phyloP scores from a whole-genome alignment of 139 green algal species.

The Pycnococcus provasolii region DNA sequence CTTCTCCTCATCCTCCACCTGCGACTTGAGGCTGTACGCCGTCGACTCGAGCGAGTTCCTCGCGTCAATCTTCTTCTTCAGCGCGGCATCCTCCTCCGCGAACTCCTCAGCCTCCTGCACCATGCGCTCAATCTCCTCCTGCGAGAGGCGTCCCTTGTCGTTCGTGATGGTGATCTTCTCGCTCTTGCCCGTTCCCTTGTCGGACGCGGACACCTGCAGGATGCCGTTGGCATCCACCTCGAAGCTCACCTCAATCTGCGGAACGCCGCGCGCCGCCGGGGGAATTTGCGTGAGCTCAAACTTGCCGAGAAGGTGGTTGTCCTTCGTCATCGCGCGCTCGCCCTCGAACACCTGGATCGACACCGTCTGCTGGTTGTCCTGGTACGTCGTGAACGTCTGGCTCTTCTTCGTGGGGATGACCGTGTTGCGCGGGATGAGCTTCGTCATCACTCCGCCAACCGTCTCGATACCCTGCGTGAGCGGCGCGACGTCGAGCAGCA shows the following conservation, averaged over 20 bases:
- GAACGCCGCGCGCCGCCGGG: slow-evolving; percentile 35
- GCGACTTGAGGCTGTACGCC: slow-evolving; percentile 66
- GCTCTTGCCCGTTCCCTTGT: slow-evolving; percentile 60
- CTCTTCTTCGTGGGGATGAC: slow-evolving; percentile 93
- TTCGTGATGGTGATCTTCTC: slow-evolving; percentile 78
- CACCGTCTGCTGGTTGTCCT: slow-evolving; percentile 79
- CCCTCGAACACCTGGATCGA: slow-evolving; percentile 53
- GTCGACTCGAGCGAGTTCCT: slow-evolving; percentile 69
- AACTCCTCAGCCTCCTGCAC: slow-evolving; percentile 50
- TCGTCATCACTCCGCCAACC: slow-evolving; percentile 50
- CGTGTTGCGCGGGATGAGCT: slow-evolving; percentile 50
- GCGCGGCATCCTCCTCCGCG: slow-evolving; percentile 43
- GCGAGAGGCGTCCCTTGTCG: slow-evolving; percentile 43
- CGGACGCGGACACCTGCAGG: slow-evolving; percentile 45
- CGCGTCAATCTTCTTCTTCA: slow-evolving; percentile 51
- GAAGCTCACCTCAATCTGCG: slow-evolving; percentile 53
- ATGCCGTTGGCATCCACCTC: slow-evolving; percentile 53
- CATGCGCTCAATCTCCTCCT: slow-evolving; percentile 53
- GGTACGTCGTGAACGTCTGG: slow-evolving; percentile 97
- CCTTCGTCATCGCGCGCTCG: slow-evolving; percentile 45
- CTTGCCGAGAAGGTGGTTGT: slow-evolving; percentile 45
- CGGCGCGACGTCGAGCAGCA: slow-evolving; percentile 52
- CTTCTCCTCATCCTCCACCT: slow-evolving; percentile 60
- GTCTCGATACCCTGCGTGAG: slow-evolving; percentile 50
- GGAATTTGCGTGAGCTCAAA: slow-evolving; percentile 50